These are phyloP conservation scores for Neurospora sp. DNA, from an alignment of 495 filamentous ascomycete genomes.

Conservation along the genomic window DNA sequence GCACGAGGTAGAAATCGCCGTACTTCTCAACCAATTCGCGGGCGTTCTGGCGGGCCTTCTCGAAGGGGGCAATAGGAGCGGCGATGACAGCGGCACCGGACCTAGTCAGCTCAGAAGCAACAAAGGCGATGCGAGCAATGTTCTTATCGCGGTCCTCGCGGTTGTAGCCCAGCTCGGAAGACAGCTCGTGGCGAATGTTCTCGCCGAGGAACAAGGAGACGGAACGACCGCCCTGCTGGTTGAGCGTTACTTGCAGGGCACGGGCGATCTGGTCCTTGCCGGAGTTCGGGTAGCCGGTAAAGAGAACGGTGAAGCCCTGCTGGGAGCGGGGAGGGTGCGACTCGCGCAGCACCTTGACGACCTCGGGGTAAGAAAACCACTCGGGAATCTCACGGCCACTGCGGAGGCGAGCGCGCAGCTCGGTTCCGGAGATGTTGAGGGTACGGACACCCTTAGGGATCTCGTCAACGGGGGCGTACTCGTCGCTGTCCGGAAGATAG, in stretches of 20 bases:
- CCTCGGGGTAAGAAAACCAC: conserved; percentile 99
- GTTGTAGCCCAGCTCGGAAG: conserved; percentile 91
- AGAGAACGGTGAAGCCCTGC: conserved; percentile 97
- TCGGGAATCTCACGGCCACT: conserved; percentile 90
- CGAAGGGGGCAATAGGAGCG: conserved; percentile 93
- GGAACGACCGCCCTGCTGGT: conserved; percentile 93
- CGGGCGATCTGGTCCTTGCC: conserved; percentile 95
- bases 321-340: conserved; percentile 79
- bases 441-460: conserved; percentile 76
- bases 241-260: conserved; percentile 91
- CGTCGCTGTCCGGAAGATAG: conserved; percentile 92
- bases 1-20: conserved; percentile 87
- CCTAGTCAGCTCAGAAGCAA: conserved; percentile 86
- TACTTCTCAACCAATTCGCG: conserved; percentile 76
- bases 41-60: conserved; percentile 61
- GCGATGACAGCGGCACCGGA: conserved; percentile 93
- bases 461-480: conserved; percentile 88
- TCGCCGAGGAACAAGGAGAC: conserved; percentile 92
- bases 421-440: conserved; percentile 93
- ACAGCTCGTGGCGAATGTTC: conserved; percentile 86
- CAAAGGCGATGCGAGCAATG: conserved; percentile 93
- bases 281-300: conserved; percentile 92
- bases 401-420: conserved; percentile 81
- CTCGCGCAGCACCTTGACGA: conserved; percentile 89
- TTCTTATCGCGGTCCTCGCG: conserved; percentile 89